These are phyloP conservation scores for Wickerhamiella vanderwaltii DNA, from an alignment of 805 yeast genomes.

Conservation along the genomic window DNA sequence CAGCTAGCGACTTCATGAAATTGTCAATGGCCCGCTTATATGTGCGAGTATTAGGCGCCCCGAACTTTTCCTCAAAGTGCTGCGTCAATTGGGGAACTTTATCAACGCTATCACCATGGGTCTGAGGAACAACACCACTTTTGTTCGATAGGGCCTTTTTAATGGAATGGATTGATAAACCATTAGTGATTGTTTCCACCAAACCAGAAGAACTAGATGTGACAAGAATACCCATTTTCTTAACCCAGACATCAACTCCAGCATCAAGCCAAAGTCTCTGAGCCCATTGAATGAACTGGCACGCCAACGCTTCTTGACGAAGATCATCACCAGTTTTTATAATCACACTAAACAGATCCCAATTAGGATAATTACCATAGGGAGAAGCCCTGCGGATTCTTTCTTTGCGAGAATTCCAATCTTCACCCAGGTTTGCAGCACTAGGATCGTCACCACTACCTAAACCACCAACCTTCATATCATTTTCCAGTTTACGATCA, in stretches of 20 bases:
- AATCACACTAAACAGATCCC: slow-evolving; percentile 93
- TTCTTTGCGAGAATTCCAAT: slow-evolving; percentile 74
- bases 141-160: slow-evolving; percentile 81
- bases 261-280: slow-evolving; percentile 70
- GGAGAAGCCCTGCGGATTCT: slow-evolving; percentile 68
- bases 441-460: slow-evolving; percentile 32
- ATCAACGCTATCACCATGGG: slow-evolving; percentile 49
- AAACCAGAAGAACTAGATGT: slow-evolving; percentile 86
- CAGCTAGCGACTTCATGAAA: slow-evolving; percentile 81
- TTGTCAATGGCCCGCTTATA: slow-evolving; percentile 70
- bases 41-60: slow-evolving; percentile 38
- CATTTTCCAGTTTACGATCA: slow-evolving; percentile 83
- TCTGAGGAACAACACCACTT: slow-evolving; percentile 18
- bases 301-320: slow-evolving; percentile 96
- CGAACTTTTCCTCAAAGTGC: slow-evolving; percentile 68
- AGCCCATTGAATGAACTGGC: slow-evolving; percentile 81
- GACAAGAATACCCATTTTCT: slow-evolving; percentile 79
- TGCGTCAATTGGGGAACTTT: slow-evolving; percentile 61
- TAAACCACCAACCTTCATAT: slow-evolving; percentile 72
- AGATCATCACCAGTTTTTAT: slow-evolving; percentile 94
- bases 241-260: slow-evolving; percentile 74
- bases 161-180: slow-evolving; percentile 84
- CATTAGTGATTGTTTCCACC: slow-evolving; percentile 93
- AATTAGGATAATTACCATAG: slow-evolving; percentile 75
- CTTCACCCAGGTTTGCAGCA: slow-evolving; percentile 70